A percentile compares a stretch with the other conserved stretches of the same genome.
Evolutionary conservation across 441 rosid genomes (phyloP).

Genomic region (Adansonia madagascariensis): DNA sequence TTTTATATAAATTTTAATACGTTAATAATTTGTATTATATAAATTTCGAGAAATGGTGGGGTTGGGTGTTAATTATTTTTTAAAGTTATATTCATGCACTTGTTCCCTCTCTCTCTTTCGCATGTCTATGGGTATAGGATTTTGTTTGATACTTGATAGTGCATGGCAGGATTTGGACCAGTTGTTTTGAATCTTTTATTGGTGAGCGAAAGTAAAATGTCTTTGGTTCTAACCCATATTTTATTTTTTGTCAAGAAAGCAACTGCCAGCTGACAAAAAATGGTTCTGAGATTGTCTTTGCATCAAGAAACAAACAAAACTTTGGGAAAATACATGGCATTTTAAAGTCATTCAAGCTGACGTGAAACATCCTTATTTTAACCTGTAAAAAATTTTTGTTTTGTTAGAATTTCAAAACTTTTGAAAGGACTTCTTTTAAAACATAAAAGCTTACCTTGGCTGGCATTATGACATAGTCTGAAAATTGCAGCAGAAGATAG

Average conservation of each 20-base stretch:
- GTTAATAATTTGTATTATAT: no score
- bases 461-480: constrained; percentile 19
- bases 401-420: not conserved
- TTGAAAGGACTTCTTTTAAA: not conserved
- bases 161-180: not conserved
- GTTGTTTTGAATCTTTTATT: constrained; percentile 9
- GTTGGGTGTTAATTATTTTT: no score
- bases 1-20: no score
- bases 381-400: not conserved
- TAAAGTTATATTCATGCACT: no score
- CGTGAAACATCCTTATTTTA: constrained; percentile 14
- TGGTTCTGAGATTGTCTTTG: constrained; percentile 13
- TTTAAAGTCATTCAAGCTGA: not conserved
- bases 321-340: not conserved
- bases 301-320: constrained; percentile 2
- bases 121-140: not conserved
- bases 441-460: not conserved
- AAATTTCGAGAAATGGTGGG: no score
- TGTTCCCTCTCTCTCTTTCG: not conserved
- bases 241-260: not conserved
- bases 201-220: not conserved
- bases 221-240: not conserved
- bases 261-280: not conserved
- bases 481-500: constrained; percentile 16
- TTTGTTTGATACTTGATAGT: constrained; percentile 21